These are phyloP conservation scores for Rhizophagus clarus DNA, from an alignment of 192 early-diverging fungal genomes.

Conservation along the genomic window DNA sequence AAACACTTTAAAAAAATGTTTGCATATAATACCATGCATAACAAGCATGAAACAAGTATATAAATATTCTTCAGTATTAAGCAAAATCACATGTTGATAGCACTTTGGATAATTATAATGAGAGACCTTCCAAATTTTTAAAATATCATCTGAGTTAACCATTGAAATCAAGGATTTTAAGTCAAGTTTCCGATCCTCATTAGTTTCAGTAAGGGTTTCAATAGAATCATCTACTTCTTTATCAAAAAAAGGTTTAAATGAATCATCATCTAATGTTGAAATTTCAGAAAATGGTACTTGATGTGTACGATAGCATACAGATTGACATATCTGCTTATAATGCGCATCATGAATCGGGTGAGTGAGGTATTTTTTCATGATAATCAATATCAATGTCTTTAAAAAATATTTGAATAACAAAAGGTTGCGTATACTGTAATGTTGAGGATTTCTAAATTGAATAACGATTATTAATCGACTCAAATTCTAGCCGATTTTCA, in stretches of 20 bases:
- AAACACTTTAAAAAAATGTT: too few species aligned
- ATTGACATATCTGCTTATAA: background rate
- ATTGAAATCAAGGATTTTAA: background rate
- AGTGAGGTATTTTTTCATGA: background rate
- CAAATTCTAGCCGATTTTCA: too few species aligned
- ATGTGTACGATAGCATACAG: background rate
- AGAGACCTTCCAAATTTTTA: too few species aligned
- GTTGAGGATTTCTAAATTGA: too few species aligned
- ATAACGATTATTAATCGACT: too few species aligned
- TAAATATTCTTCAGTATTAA: background rate
- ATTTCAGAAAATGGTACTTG: background rate
- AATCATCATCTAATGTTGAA: background rate
- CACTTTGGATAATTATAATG: background rate
- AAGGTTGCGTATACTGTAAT: too few species aligned
- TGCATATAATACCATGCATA: background rate
- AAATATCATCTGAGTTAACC: too few species aligned
- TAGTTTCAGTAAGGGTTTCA: too few species aligned
- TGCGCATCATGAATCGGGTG: background rate
- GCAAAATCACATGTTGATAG: background rate
- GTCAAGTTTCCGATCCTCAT: too few species aligned
- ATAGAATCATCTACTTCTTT: too few species aligned
- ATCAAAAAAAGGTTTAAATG: slow-evolving; percentile 1
- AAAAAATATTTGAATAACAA: too few species aligned
- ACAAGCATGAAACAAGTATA: background rate
- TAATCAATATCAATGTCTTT: too few species aligned